phyloP scores from a whole-genome alignment of 768 basidiomycete genomes.

The Kwoniella dejecticola region DNA sequence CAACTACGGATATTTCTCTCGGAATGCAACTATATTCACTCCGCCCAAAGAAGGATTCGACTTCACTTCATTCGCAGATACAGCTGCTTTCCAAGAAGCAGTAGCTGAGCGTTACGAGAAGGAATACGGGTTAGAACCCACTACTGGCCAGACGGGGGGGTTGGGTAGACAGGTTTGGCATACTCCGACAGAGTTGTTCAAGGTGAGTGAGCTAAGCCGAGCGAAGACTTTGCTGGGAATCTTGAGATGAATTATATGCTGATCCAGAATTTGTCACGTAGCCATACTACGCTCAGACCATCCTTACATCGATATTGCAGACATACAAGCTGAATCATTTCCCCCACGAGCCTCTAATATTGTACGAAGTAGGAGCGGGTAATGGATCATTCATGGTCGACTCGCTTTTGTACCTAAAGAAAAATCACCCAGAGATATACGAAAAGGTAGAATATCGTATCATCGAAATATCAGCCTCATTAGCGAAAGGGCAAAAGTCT shows the following conservation, averaged over 20 bases:
- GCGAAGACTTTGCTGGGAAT: not conserved
- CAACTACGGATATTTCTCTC: constrained; percentile 94
- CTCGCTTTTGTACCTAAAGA: constrained; percentile 76
- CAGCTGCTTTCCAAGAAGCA: constrained; percentile 75
- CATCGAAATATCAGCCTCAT: constrained; percentile 84
- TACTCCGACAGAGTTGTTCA: constrained; percentile 95
- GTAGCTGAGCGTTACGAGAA: constrained; percentile 71
- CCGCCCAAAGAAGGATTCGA: constrained; percentile 64
- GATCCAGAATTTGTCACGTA: too few species aligned
- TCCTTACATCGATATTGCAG: constrained; percentile 82
- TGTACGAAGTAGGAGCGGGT: constrained; percentile 97
- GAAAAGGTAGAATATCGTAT: constrained; percentile 89
- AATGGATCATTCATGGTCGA: constrained; percentile 93
- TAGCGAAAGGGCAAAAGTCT: constrained; percentile 68
- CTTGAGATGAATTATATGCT: not conserved
- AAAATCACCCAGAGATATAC: constrained; percentile 80
- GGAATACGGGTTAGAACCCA: constrained; percentile 41
- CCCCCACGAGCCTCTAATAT: constrained; percentile 91
- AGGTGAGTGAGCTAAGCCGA: constrained; percentile 64
- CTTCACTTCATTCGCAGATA: constrained; percentile 68
- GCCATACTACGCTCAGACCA: constrained; percentile 93
- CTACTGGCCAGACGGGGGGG: constrained; percentile 26
- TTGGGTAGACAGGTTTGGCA: constrained; percentile 88
- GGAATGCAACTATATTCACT: constrained; percentile 82
- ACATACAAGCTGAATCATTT: constrained; percentile 94